phyloP scores from a whole-genome alignment of 2,329 filamentous ascomycete species.

The Botrytis fabae region DNA sequence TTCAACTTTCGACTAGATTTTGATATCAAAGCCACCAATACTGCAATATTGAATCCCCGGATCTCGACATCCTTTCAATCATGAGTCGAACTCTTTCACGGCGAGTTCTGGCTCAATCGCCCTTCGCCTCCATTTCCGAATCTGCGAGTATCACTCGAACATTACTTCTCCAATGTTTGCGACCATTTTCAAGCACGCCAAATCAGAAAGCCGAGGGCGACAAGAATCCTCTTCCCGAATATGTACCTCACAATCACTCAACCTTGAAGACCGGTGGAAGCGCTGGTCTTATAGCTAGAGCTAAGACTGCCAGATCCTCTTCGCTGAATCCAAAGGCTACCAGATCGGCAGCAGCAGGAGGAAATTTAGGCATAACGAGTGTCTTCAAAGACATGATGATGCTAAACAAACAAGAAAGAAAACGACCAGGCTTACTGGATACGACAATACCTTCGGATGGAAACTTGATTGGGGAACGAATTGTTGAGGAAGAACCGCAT shows the following conservation, averaged over 20 bases:
- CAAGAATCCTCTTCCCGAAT: constrained; percentile 9
- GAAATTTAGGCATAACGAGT: neutral
- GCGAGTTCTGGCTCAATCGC: constrained; percentile 38
- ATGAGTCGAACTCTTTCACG: constrained; percentile 39
- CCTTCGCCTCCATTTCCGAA: constrained; percentile 28
- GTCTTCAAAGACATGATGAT: constrained; percentile 7
- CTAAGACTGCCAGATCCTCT: neutral
- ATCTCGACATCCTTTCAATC: constrained; percentile 22
- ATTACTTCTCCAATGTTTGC: constrained; percentile 30
- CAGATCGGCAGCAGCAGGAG: neutral
- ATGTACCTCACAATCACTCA: neutral
- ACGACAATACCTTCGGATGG: constrained; percentile 21
- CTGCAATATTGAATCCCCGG: neutral
- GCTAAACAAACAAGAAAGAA: neutral
- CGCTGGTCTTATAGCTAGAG: neutral
- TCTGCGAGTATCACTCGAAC: constrained; percentile 18
- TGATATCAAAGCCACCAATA: constrained; percentile 18
- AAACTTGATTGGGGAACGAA: constrained; percentile 31
- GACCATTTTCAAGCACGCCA: constrained; percentile 42
- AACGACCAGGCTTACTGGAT: neutral
- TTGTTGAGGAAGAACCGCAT: constrained; percentile 61
- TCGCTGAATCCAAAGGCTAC: constrained; percentile 21
- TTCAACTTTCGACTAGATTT: constrained; percentile 34
- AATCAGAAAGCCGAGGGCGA: constrained; percentile 32
- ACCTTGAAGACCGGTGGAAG: neutral